Evolutionary conservation across 2,329 filamentous ascomycete genomes (phyloP).

Genomic region (Septoria linicola): DNA sequence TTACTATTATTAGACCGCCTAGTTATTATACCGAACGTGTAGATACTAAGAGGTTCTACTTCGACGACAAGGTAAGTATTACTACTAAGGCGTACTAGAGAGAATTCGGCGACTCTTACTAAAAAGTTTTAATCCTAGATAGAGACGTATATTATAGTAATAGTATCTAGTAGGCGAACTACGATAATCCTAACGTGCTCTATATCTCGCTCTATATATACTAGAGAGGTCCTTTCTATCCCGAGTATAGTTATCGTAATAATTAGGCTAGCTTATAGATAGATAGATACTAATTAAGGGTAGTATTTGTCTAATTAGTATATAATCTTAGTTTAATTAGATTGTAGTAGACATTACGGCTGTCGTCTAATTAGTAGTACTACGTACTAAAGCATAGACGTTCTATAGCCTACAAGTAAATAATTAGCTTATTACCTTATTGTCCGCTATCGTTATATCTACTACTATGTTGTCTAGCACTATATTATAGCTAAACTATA

Average conservation of each 20-base stretch:
- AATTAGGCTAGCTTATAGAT: too few relatives aligned
- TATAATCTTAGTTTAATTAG: too few relatives aligned
- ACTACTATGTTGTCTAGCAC: too few relatives aligned
- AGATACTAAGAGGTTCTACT: constrained; percentile 86
- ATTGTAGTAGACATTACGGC: too few relatives aligned
- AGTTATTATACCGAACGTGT: constrained; percentile 92
- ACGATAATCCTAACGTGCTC: constrained; percentile 87
- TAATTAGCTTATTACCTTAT: too few relatives aligned
- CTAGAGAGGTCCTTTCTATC: constrained; percentile 80
- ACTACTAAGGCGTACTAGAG: constrained; percentile 84
- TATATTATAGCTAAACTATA: too few relatives aligned
- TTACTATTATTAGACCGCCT: constrained; percentile 91
- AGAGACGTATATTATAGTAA: constrained; percentile 84
- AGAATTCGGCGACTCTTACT: constrained; percentile 73
- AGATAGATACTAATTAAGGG: too few relatives aligned
- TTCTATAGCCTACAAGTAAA: too few relatives aligned
- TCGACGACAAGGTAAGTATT: constrained; percentile 97
- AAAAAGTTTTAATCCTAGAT: constrained; percentile 89
- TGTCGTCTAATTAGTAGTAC: too few relatives aligned
- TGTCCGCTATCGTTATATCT: too few relatives aligned
- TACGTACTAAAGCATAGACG: too few relatives aligned
- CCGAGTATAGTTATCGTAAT: constrained; percentile 61
- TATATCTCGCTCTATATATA: constrained; percentile 96
- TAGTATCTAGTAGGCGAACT: constrained; percentile 94
- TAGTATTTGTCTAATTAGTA: too few relatives aligned